Base-by-base conservation (phyloP, 2,329 filamentous ascomycete species). In the Aureobasidium sp. region DNA sequence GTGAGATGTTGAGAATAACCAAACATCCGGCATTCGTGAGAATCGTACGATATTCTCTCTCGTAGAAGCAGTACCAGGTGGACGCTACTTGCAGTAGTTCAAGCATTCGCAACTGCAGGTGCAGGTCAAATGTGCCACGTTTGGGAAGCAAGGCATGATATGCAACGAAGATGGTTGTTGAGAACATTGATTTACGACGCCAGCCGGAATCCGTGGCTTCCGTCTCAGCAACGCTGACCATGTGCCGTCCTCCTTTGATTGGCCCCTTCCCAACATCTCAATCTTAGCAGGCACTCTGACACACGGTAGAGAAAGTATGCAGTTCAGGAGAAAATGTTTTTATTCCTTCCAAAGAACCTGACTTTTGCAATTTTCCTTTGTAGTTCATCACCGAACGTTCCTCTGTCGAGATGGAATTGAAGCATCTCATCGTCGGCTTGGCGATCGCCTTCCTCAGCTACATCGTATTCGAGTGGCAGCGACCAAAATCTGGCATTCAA, bases 371-470 rank as follows among this genome's bases (percentile, higher is more conserved):
- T 20, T n/a, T 36, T 34, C 29, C 15, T 20, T 14, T 49, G 8
- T 17, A 9, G 9, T 49, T 31, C 8, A 11, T 29, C n/a, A 17
- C 25, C 7, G 44, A 14, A 6, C 27, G 12, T 5, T 27, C 29
- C 14, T n/a, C 5, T 29, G 1, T 42, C 22, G 36, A 20, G 29
- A 59, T 59, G 56, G 56, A 59, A 39, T 48, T 48, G 42, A 59
- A 48, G 12, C 31, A 59, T 39, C 15, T 59, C 8, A 29, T 59
- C 20, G 14, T 48, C 3, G 56, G 56, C 34, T 48, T 59, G 42
- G 56, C 56, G 5, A 39, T 59, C 29, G 56, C 56, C 34, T 37
- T 59, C 17, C 3, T 48, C 14, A 59, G 56, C 29, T 59, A 59
- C 44, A 29, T 59, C 9, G 31, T 59, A 29, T 31, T 59, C 4